phyloP scores from a whole-genome alignment of 768 basidiomycete species.

The Agrocybe praecox region DNA sequence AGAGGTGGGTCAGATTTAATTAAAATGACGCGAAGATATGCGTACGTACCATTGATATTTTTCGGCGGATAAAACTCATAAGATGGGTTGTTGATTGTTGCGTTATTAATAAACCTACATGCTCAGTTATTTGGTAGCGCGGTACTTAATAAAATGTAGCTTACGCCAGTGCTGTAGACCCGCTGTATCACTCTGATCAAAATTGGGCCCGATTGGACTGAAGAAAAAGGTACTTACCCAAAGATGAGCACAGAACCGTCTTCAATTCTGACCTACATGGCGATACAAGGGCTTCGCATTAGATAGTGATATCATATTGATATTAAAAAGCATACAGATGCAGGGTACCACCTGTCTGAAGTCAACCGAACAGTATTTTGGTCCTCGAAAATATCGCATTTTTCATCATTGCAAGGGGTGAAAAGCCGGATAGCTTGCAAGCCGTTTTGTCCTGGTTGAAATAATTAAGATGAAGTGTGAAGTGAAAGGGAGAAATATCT shows the following conservation, averaged over 20 bases:
- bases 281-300: not conserved
- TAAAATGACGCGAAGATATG: not conserved
- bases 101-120: not conserved
- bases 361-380: not conserved
- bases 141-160: not conserved
- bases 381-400: not conserved
- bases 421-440: not conserved
- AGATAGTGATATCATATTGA: not conserved
- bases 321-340: not conserved
- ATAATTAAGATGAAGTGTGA: too few relatives aligned
- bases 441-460: not conserved
- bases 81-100: not conserved
- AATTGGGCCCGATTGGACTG: not conserved
- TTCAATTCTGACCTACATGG: not conserved
- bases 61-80: constrained; percentile 1
- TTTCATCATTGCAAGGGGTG: not conserved
- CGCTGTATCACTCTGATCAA: not conserved
- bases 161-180: not conserved
- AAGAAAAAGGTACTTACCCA: not conserved
- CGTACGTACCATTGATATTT: not conserved
- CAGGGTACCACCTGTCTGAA: not conserved
- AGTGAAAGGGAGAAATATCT: not conserved
- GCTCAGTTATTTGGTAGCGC: not conserved
- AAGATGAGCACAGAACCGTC: not conserved
- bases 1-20: not conserved